Base-by-base conservation (phyloP, 805 yeast genomes). In the Yamadazyma takamatsuzukensis region DNA sequence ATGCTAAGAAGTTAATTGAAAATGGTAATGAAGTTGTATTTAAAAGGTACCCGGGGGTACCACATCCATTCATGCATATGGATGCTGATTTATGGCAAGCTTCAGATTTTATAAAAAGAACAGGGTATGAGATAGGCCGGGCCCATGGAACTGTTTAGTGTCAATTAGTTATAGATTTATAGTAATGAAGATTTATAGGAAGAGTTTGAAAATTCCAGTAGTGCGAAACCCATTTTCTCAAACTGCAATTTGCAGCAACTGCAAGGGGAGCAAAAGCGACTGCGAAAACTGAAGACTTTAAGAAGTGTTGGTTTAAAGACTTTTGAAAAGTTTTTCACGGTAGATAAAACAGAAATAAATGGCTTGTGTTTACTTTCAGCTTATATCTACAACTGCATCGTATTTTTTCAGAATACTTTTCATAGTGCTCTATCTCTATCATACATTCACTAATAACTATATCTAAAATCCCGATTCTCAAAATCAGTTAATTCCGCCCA, bases 401-500 rank as follows among this genome's bases (percentile, higher is more conserved):
- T n/a, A n/a, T n/a, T n/a, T n/a, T n/a, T n/a, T n/a, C n/a, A n/a
- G n/a, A n/a, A n/a, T n/a, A n/a, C n/a, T n/a, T n/a, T n/a, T n/a
- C n/a, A n/a, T n/a, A n/a, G n/a, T n/a, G 11, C 21, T 11, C 7
- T 19, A 19, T 8, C 21, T 23, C 12, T 11, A n/a, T 25, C n/a
- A 25, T 25, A 5, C 15, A 17, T 29, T 19, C 15, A 13, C 37
- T 41, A 59, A 21, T 59, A 51, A 18, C 46, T 47, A 48, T 68
- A 67, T 39, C 69, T 55, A 44, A 67, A 68, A 26, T 45, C 39
- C 6, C 54, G 55, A 36, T 58, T 67, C 39, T 68, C 61, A 32
- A 49, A 47, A 36, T 70, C 75, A n/a, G 76, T 70, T 47, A 66
- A 45, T 40, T 70, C 74, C 11, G 69, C 64, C 47, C 68, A 68